Evolutionary conservation across 768 basidiomycete genomes (phyloP), one percentile per base, ranked within the genome.

Genomic region (Boletus patriciae): DNA sequence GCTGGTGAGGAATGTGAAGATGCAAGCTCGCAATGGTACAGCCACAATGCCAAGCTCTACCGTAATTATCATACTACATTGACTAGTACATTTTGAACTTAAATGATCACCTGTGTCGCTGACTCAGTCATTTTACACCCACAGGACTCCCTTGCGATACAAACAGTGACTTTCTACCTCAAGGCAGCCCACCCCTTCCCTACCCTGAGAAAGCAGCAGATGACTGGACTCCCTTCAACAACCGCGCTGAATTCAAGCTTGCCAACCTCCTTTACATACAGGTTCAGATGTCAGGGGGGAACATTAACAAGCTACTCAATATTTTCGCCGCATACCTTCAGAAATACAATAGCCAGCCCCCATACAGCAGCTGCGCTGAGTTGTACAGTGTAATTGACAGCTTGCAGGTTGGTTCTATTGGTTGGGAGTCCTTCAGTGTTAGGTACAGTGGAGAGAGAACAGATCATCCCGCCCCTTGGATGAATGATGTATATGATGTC

Each of bases 21-120:
- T 9, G 16, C 7, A 2, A 16, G 36, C 21, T 21, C 7, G 2
- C 19, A 11, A 23, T 56, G 43, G 36, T 44, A 50, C 23, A 23
- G 50, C 3, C 29, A 27, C 3, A 23, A 13, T 2, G 6, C 4
- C 16, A 46, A 50, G 19, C n/a, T 58, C 13, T 60, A 60, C 21
- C 19, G 13, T 16, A 62, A 62, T n/a, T 60, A 50, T 19, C 49
- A 50, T 29, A 4, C 25, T 0, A 38, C 19, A 40, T 15, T 50
- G 49, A 40, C 25, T 3, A n/a, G 49, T 50, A 9, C 2, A 12
- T 40, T 19, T 33, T 12, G 2, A 49, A n/a, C n/a, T n/a, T n/a
- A n/a, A n/a, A n/a, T n/a, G n/a, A n/a, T n/a, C n/a, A n/a, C n/a
- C n/a, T n/a, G n/a, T n/a, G n/a, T n/a, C n/a, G n/a, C n/a, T n/a